Evolutionary conservation across 768 basidiomycete genomes (phyloP), one percentile per base, ranked within the genome.

Genomic region (Coprinopsis strossmayeri): DNA sequence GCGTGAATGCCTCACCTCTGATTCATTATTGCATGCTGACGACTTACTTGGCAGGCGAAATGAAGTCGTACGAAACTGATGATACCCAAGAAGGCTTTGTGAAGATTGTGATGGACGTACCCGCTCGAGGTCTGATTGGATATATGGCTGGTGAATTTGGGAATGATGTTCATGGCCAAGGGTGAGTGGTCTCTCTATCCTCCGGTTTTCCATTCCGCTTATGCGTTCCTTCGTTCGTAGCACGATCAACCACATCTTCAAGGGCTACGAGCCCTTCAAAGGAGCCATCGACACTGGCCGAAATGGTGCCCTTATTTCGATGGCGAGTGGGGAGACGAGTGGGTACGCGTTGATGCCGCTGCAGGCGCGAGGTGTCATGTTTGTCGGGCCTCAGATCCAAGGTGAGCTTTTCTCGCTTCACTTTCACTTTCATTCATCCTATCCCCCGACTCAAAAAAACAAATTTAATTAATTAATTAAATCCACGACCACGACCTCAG

Each of bases 61-160:
- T 77, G 70, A 59, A 63, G 44, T 69, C 64, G 49, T 77, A 75
- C 48, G 73, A 75, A 10, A 56, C 65, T 17, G 71, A 69, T 34
- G 62, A 63, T n/a, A 61, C 60, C 3, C 72, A 72, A 41, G 74
- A 74, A 32, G 73, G 73, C 9, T 75, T 68, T 68, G 67, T 72
- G 5, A 67, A 63, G 43, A 68, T 75, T 11, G 65, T 73, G 18
- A 72, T 75, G 70, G 70, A 77, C 25, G 69, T 75, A 11, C 73
- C 74, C 27, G 68, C 73, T 3, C 54, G 74, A 23, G 73, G 74
- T 1, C 59, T 77, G 35, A 74, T 77, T 61, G 73, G 73, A 5
- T 77, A 75, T 49, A 71, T 77, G 69, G 70, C 73, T 42, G 74
- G 73, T 20, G 74, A 77, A 54, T 75, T 77, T 50, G 70, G 70